Base-by-base conservation (phyloP, 129 eudicot species). In the Sambucus nigra region DNA sequence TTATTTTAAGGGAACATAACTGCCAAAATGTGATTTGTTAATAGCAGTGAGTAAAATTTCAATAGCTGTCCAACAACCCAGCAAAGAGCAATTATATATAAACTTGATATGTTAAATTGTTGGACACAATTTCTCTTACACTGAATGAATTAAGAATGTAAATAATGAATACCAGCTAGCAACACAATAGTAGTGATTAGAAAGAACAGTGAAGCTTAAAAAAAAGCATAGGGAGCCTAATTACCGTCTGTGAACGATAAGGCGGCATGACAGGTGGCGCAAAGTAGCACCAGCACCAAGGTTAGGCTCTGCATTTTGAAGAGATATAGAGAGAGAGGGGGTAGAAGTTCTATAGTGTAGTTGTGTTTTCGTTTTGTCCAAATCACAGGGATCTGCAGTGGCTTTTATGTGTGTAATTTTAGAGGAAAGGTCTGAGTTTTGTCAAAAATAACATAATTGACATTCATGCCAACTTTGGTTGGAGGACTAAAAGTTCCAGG, bases 201-300 rank as follows among this genome's bases (percentile, higher is more conserved):
- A 49, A 16, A 49, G 26, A 23, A 11, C 3, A 23, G 23, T 4
- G 35, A 29, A 29, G 8, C 35, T 29, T 29, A 49, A 49, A 15
- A 12, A 10, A 48, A 22, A 49, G 54, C 32, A 50, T 1, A 0
- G 21, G 21, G 25, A 32, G 19, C 18, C 74, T 67, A 29, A 29
- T 29, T 50, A 80, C 87, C 87, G 26, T 80, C 81, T 25, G 55
- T 63, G 47, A 71, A 67, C 2, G 87, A 75, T 1, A 71, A 55
- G 14, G 62, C 77, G 2, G 55, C 68, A 70, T 71, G 73, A 63
- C 58, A 71, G 53, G 68, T 26, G 35, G 76, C 56, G 21, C 51
- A 61, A 0, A 75, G 67, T 24, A 76, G 66, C 45, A 76, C 51
- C 64, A 68, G 69, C 44, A 68, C 32, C 42, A 70, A 55, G 24